Evolutionary conservation across 495 filamentous ascomycete genomes (phyloP).

Genomic region (Penicillium ucsense): DNA sequence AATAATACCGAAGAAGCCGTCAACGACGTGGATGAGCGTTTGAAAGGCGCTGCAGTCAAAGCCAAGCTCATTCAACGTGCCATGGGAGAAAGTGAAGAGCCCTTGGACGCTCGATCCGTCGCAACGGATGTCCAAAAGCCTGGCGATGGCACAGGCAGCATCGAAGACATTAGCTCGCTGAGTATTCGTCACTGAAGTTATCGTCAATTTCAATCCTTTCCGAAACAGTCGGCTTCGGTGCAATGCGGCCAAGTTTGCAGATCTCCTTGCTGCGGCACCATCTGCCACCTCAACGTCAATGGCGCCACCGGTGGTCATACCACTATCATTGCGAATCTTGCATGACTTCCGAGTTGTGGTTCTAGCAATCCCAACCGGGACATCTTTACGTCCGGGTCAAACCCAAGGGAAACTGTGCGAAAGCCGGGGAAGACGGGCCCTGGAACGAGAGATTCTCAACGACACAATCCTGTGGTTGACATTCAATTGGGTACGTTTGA

Average conservation of each 20-base stretch:
- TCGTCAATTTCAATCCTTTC: background rate
- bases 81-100: constrained; percentile 45
- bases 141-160: constrained; percentile 41
- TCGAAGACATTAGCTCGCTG: constrained; percentile 45
- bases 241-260: no score
- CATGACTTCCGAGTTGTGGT: no score
- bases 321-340: background rate
- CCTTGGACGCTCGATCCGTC: constrained; percentile 14
- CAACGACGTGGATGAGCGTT: constrained; percentile 72
- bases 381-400: no score
- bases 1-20: constrained; percentile 78
- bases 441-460: no score
- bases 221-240: background rate
- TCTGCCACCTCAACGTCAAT: no score
- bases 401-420: no score
- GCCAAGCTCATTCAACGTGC: constrained; percentile 70
- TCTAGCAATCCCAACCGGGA: no score
- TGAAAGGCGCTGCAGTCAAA: constrained; percentile 72
- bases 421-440: no score
- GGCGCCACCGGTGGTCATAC: no score
- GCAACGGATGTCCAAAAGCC: constrained; percentile 16
- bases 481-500: no score
- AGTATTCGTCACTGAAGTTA: constrained; percentile 35
- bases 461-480: no score
- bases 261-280: no score